Conservation (phyloP, 768 basidiomycete genomes). For the Boletus bicolor region DNA sequence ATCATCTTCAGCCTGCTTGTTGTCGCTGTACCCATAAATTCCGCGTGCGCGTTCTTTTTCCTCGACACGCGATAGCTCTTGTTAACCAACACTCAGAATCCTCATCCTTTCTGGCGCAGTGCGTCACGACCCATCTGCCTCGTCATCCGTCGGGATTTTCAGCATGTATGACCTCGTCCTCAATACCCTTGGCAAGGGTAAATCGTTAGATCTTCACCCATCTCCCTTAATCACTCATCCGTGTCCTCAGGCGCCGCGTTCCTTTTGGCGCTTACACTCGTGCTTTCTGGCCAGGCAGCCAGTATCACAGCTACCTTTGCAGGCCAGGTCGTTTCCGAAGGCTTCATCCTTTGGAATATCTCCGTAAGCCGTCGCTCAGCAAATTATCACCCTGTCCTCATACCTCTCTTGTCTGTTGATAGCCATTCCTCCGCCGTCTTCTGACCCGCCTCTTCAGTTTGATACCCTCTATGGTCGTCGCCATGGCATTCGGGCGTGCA, state of each 20-base stretch:
- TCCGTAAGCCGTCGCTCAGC: conserved; percentile 22
- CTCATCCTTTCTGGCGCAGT: conserved; percentile 34
- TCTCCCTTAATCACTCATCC: not conserved
- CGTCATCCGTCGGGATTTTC: conserved; percentile 37
- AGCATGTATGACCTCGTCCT: conserved; percentile 40
- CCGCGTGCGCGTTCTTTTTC: conserved; percentile 24
- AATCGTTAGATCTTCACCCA: not conserved
- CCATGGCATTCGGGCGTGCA: conserved; percentile 39
- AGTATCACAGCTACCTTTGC: conserved; percentile 47
- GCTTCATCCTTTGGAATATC: conserved; percentile 47
- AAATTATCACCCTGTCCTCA: not conserved
- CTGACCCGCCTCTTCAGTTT: conserved; percentile 44
- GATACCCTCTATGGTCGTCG: conserved; percentile 43
- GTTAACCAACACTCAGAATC: conserved; percentile 23
- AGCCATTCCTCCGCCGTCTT: conserved; percentile 39
- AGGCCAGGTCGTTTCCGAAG: conserved; percentile 49
- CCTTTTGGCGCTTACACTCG: conserved; percentile 46
- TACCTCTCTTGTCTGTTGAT: not conserved
- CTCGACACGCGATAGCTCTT: not conserved
- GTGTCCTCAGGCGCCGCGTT: conserved; percentile 26
- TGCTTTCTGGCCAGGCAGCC: conserved; percentile 48
- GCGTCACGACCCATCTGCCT: not conserved
- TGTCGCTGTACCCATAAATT: conserved; percentile 48
- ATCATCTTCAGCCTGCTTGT: conserved; percentile 41
- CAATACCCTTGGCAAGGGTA: conserved; percentile 38